These are phyloP conservation scores for Colletotrichum lindemuthianum DNA, from an alignment of 2,329 filamentous ascomycete genomes.

Conservation along the genomic window DNA sequence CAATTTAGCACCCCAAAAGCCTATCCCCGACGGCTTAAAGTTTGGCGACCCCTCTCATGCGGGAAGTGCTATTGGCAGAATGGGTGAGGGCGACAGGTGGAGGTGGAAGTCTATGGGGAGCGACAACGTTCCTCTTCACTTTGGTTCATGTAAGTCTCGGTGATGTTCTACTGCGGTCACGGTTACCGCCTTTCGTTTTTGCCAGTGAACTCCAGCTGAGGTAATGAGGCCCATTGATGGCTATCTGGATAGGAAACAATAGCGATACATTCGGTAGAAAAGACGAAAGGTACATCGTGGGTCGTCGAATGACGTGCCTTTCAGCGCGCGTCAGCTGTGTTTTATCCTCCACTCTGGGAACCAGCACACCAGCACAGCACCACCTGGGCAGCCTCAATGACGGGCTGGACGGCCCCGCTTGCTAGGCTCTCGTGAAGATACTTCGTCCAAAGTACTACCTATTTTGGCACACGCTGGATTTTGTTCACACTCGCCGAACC, in stretches of 20 bases:
- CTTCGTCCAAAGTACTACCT: too few relatives aligned
- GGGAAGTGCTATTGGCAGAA: slow-evolving; percentile 1
- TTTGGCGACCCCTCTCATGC: slow-evolving; percentile 12
- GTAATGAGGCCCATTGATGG: not conserved
- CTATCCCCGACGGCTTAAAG: slow-evolving; percentile 33
- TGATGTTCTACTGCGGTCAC: not conserved
- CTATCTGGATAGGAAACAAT: not conserved
- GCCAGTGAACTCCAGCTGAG: not conserved
- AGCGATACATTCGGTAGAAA: not conserved
- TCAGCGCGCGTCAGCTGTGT: slow-evolving; percentile 10
- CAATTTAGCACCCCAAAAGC: slow-evolving; percentile 16
- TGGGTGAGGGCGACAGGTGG: not conserved
- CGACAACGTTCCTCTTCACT: too few relatives aligned
- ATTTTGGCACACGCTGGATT: not conserved
- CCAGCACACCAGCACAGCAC: not conserved
- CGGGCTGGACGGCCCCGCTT: slow-evolving; percentile 26
- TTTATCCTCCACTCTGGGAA: slow-evolving; percentile 22
- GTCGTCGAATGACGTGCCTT: slow-evolving; percentile 27
- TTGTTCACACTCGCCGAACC: slow-evolving; percentile 31
- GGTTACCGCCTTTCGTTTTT: not conserved
- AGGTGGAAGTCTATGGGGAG: not conserved
- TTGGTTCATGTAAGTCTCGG: too few relatives aligned
- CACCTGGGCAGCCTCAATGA: slow-evolving; percentile 5
- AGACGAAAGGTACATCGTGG: too few relatives aligned
- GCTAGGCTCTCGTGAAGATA: not conserved